phyloP scores from a whole-genome alignment of 23 red algal genomes.

The Rhodosorus marinus region DNA sequence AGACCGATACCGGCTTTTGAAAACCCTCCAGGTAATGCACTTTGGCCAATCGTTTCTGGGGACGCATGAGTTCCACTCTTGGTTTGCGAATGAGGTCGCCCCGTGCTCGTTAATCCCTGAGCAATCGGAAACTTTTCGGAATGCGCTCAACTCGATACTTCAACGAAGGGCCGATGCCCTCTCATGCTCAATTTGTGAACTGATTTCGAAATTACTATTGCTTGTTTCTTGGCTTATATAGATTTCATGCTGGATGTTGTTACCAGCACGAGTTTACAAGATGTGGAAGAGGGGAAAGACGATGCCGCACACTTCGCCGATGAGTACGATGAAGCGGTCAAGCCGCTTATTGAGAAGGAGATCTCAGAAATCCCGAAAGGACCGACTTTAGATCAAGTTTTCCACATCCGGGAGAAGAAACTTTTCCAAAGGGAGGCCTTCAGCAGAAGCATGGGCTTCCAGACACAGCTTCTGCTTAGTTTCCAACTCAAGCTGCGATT shows the following conservation, averaged over 20 bases:
- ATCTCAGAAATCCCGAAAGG: not conserved
- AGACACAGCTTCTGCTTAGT: not conserved
- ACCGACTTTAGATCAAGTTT: not conserved
- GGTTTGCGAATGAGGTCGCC: too few species aligned
- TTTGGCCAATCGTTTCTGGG: too few species aligned
- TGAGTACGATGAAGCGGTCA: not conserved
- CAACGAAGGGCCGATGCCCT: too few species aligned
- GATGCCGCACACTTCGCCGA: not conserved
- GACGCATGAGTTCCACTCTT: too few species aligned
- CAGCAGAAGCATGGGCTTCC: not conserved
- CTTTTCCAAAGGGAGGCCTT: not conserved
- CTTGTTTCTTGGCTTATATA: too few species aligned
- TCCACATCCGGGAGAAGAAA: not conserved
- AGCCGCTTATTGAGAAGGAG: not conserved
- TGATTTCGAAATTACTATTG: too few species aligned
- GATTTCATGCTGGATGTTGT: not conserved
- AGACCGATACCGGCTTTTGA: conserved; percentile 6
- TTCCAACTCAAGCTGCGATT: not conserved
- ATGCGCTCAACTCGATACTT: too few species aligned
- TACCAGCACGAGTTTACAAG: too few species aligned
- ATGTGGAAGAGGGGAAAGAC: too few species aligned
- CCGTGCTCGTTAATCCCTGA: too few species aligned
- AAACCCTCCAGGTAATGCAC: conserved; percentile 65
- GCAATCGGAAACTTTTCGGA: too few species aligned
- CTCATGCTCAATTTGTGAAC: too few species aligned